Percentiles rank a stretch among this genome's conserved stretches.
phyloP scores from a whole-genome alignment of 306 rosid species.

The Quercus alba region DNA sequence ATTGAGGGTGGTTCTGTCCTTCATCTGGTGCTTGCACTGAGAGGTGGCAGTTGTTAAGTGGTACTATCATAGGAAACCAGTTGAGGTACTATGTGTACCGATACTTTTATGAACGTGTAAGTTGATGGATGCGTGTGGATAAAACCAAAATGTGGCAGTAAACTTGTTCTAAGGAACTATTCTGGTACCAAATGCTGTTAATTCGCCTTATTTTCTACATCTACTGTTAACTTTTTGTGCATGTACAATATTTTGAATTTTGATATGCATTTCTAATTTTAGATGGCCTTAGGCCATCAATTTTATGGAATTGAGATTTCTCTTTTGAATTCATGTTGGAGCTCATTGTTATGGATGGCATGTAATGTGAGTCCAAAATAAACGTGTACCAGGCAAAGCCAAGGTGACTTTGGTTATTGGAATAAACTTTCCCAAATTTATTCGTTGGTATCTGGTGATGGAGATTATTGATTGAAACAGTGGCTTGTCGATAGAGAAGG shows the following conservation, averaged over 20 bases:
- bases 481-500: no score
- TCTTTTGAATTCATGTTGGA: no score
- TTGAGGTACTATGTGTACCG: slow-evolving; percentile 21
- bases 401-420: no score
- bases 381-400: background rate
- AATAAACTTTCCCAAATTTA: no score
- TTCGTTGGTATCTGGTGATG: no score
- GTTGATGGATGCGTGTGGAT: slow-evolving; percentile 20
- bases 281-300: background rate
- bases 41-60: slow-evolving; percentile 60
- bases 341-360: background rate
- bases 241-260: background rate
- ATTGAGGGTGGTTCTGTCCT: slow-evolving; percentile 98
- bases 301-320: background rate
- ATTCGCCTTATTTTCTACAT: slow-evolving; percentile 11
- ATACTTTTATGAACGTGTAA: slow-evolving; percentile 26
- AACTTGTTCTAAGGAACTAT: slow-evolving; percentile 10
- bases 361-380: background rate
- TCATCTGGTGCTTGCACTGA: slow-evolving; percentile 90
- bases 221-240: slow-evolving; percentile 10
- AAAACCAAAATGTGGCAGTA: slow-evolving; percentile 24
- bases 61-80: background rate
- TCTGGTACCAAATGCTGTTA: slow-evolving; percentile 20
- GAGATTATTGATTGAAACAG: no score
- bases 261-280: slow-evolving; percentile 25